These are phyloP conservation scores for Tolypocladium capitatum DNA, from an alignment of 2,329 filamentous ascomycete genomes.

Conservation along the genomic window DNA sequence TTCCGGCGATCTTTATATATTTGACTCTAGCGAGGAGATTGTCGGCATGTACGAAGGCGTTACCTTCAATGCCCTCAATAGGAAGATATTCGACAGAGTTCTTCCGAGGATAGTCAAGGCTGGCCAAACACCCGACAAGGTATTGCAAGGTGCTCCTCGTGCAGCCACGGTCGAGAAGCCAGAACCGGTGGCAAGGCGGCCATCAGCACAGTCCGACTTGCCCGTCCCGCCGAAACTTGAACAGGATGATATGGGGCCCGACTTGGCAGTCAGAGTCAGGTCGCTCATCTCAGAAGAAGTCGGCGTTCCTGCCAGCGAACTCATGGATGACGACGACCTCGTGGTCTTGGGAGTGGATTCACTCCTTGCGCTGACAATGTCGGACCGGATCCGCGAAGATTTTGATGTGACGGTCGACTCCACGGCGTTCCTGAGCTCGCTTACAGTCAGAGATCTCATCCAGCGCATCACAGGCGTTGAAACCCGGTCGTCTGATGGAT, in stretches of 20 bases:
- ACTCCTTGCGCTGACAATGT: conserved; percentile 2
- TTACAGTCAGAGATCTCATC: neutral
- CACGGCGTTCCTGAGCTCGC: neutral
- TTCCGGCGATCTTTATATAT: conserved; percentile 40
- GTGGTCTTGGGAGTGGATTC: conserved; percentile 4
- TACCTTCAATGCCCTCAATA: conserved; percentile 51
- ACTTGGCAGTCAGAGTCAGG: neutral
- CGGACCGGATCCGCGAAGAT: neutral
- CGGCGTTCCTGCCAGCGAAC: conserved; percentile 1
- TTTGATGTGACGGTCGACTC: neutral
- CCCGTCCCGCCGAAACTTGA: too few species aligned
- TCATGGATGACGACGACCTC: conserved; percentile 1
- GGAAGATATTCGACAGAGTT: conserved; percentile 52
- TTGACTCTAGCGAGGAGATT: conserved; percentile 19
- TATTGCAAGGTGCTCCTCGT: neutral
- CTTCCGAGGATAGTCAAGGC: conserved; percentile 26
- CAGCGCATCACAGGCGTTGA: neutral
- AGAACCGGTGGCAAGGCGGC: neutral
- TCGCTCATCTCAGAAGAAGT: conserved; percentile 4
- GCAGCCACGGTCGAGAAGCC: neutral
- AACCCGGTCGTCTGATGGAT: neutral
- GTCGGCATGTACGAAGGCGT: conserved; percentile 2
- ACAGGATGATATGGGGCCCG: neutral
- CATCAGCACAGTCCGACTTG: too few species aligned
- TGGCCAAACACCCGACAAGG: neutral